Evolutionary conservation across 2,329 filamentous ascomycete species (phyloP).

Genomic region (Cylindrodendrum hubeiense): DNA sequence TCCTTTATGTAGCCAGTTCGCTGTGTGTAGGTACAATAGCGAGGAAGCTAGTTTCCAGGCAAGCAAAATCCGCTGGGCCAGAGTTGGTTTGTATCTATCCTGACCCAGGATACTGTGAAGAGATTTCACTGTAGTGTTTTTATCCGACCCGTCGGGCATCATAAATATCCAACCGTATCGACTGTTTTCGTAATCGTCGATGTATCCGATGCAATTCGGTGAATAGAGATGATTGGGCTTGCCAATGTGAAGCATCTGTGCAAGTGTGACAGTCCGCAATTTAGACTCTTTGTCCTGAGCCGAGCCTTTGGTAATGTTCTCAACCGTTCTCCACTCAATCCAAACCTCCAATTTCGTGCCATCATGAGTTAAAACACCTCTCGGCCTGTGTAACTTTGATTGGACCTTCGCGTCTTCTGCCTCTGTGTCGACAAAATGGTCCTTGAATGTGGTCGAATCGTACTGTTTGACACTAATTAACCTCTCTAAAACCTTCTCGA

Average conservation of each 20-base stretch:
- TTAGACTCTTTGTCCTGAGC: constrained; percentile 9
- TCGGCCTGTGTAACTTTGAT: no score
- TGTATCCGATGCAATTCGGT: constrained; percentile 6
- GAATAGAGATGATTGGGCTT: constrained; percentile 7
- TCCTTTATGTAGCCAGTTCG: constrained; percentile 12
- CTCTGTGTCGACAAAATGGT: not conserved
- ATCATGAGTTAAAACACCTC: not conserved
- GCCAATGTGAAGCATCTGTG: constrained; percentile 3
- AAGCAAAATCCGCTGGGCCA: constrained; percentile 1
- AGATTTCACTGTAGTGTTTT: not conserved
- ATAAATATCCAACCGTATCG: constrained; percentile 6
- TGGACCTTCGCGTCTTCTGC: no score
- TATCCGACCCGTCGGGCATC: constrained; percentile 3
- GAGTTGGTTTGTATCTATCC: constrained; percentile 1
- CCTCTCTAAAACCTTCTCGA: not conserved
- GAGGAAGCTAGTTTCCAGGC: constrained; percentile 6
- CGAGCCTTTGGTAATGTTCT: not conserved
- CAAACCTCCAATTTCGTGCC: not conserved
- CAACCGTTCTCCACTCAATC: constrained; percentile 4
- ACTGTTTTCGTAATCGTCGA: not conserved
- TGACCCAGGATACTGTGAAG: constrained; percentile 5
- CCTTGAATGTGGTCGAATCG: not conserved
- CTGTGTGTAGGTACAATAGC: not conserved
- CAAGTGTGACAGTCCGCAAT: constrained; percentile 5
- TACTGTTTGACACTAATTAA: constrained; percentile 1